Conservation (phyloP, 768 basidiomycete genomes). For the Xerocomellus intermedius region DNA sequence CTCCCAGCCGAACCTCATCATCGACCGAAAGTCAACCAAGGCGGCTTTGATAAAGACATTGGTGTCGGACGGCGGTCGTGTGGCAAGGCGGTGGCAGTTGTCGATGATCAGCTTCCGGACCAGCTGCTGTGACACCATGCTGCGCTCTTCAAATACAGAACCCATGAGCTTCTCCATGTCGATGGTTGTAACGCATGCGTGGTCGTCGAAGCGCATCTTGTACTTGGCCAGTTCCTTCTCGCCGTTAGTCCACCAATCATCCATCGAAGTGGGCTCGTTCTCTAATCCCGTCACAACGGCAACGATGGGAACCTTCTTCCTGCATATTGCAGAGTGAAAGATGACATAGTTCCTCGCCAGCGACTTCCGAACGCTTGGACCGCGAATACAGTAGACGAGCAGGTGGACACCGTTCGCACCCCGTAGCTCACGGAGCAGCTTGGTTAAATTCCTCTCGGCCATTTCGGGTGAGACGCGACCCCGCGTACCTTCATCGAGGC, state of each 20-base stretch:
- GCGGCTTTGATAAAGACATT: conserved; percentile 27
- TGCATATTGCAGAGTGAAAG: conserved; percentile 31
- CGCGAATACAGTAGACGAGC: conserved; percentile 36
- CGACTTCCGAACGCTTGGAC: conserved; percentile 24
- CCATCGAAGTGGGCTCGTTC: conserved; percentile 33
- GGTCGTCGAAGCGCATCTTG: conserved; percentile 37
- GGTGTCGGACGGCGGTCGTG: conserved; percentile 18
- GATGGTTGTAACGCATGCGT: conserved; percentile 44
- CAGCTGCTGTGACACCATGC: conserved; percentile 19
- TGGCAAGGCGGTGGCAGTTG: conserved; percentile 15
- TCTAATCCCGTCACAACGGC: conserved; percentile 35
- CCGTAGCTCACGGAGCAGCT: conserved; percentile 33
- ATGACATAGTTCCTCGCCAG: conserved; percentile 30
- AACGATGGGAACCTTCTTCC: conserved; percentile 32
- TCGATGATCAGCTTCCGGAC: conserved; percentile 23
- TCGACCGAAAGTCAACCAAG: conserved; percentile 26
- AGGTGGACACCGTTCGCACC: conserved; percentile 30
- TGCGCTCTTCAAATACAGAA: conserved; percentile 19
- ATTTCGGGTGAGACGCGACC: conserved; percentile 25
- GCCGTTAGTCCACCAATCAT: conserved; percentile 40
- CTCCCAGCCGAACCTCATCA: conserved; percentile 28
- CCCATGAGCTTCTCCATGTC: conserved; percentile 11
- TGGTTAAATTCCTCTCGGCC: conserved; percentile 26
- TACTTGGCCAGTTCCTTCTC: conserved; percentile 29
- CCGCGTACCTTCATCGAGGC: conserved; percentile 29